Base-by-base conservation (phyloP, 768 basidiomycete species). In the Xerocomellus amylosporus region DNA sequence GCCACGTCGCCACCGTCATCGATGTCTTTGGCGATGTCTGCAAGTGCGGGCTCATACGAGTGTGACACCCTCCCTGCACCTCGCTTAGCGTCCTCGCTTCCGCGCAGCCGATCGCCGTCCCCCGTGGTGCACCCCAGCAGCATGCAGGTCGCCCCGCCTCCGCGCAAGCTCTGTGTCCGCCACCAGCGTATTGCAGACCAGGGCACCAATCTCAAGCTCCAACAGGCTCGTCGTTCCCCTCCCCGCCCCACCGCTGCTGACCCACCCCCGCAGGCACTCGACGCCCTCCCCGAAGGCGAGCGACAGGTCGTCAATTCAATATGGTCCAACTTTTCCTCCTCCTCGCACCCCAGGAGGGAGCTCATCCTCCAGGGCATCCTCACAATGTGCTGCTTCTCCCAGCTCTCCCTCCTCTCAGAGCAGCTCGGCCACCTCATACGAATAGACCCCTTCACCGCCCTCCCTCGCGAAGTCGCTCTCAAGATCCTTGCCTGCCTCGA, bases 301-400 rank as follows among this genome's bases (percentile, higher is more conserved):
- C 82, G 96, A 40, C 84, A 92, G 68, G 84, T 87, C 30, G 87
- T 98, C 69, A 98, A 87, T 64, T 81, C 88, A 5, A 84, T 98
- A 62, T 99, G 97, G 97, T 90, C 94, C 59, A 93, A 86, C 64
- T 99, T 99, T 74, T 96, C 93, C 19, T 90, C 92, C 1, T 96
- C 96, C 2, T 86, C 93, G 0, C 93, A 98, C 64, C 84, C 88
- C 6, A 85, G 90, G 34, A 83, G 97, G 36, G 92, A 90, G 51
- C 85, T 98, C 68, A 98, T 98, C 68, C 87, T 99, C 46, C 92
- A 91, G 64, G 97, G 97, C 38, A 82, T 99, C 54, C 85, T 99
- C 61, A 98, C 97, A 15, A 98, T 99, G 93, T 98, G 95, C 71
- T 98, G 97, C 74, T 98, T 97, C 77, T 95, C 91, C 44, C 94